Evolutionary conservation across 2,329 filamentous ascomycete species (phyloP).

Genomic region (Stagonosporopsis cucurbitacearum): DNA sequence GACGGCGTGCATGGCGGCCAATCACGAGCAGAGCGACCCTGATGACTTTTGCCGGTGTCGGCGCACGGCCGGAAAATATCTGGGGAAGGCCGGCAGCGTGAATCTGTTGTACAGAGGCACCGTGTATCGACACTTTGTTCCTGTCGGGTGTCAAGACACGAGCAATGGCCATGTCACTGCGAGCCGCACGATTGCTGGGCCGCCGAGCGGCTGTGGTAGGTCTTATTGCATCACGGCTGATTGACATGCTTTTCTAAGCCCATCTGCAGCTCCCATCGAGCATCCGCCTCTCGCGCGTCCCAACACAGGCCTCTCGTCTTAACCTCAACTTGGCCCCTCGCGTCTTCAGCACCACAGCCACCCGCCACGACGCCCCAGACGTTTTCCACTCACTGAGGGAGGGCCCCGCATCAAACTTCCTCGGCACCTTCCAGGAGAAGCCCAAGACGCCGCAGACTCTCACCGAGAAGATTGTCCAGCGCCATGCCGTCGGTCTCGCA

Average conservation of each 20-base stretch:
- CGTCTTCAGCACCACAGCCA: conserved; percentile 34
- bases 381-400: conserved; percentile 69
- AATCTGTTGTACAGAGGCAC: too few species aligned
- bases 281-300: conserved; percentile 35
- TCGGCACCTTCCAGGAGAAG: conserved; percentile 69
- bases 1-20: conserved; percentile 29
- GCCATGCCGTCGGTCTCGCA: conserved; percentile 76
- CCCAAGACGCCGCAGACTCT: conserved; percentile 72
- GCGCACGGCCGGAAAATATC: conserved; percentile 31
- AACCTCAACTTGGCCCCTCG: conserved; percentile 31
- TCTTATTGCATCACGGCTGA: neutral
- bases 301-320: conserved; percentile 32
- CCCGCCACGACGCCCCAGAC: conserved; percentile 36
- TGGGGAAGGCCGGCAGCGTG: conserved; percentile 25
- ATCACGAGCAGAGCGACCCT: conserved; percentile 31
- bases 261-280: conserved; percentile 32
- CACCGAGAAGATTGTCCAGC: conserved; percentile 91
- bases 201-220: conserved; percentile 42
- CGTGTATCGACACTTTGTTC: conserved; percentile 25
- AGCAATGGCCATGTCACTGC: conserved; percentile 49
- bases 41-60: conserved; percentile 44
- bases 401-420: conserved; percentile 67
- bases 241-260: conserved; percentile 22
- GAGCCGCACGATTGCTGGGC: conserved; percentile 42
- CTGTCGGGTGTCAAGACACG: conserved; percentile 21